Conservation (phyloP, 1,284 basidiomycete genomes). For the Cystobasidium sp. region DNA sequence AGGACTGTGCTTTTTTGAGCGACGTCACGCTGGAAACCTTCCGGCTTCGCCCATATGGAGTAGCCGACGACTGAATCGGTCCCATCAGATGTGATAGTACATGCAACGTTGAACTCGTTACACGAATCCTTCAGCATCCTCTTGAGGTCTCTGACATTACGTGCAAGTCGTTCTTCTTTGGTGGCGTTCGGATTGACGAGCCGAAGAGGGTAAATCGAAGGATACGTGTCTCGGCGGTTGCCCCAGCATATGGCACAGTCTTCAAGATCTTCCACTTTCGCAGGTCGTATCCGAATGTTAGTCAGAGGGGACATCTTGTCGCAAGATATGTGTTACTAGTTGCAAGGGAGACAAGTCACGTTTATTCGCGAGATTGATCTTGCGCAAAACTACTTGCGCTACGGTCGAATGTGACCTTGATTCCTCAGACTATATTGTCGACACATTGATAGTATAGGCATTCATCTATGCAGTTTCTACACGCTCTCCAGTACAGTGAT, state of each 20-base stretch:
- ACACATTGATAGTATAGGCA: too few species aligned
- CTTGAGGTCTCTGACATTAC: slow-evolving; percentile 12
- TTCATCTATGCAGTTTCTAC: too few species aligned
- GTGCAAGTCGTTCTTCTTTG: slow-evolving; percentile 15
- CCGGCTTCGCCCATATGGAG: slow-evolving; percentile 32
- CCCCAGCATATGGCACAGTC: slow-evolving; percentile 35
- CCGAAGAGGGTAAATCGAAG: slow-evolving; percentile 30
- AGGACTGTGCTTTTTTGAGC: neutral
- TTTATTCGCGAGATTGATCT: too few species aligned
- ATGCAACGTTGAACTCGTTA: slow-evolving; percentile 28
- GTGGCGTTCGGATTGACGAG: slow-evolving; percentile 7
- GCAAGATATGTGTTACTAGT: too few species aligned
- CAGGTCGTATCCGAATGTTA: slow-evolving; percentile 33
- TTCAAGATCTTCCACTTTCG: slow-evolving; percentile 6
- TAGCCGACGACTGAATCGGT: slow-evolving; percentile 14
- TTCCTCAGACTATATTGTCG: too few species aligned
- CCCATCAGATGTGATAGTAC: neutral
- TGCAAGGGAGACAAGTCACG: too few species aligned
- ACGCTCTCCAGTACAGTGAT: too few species aligned
- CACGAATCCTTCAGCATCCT: neutral
- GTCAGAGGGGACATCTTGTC: neutral
- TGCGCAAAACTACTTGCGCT: too few species aligned
- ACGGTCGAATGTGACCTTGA: too few species aligned
- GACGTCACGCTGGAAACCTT: slow-evolving; percentile 14
- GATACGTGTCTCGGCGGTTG: slow-evolving; percentile 29